Evolutionary conservation across 2,329 filamentous ascomycete genomes (phyloP).

Genomic region (Aquanectria penicillioides): DNA sequence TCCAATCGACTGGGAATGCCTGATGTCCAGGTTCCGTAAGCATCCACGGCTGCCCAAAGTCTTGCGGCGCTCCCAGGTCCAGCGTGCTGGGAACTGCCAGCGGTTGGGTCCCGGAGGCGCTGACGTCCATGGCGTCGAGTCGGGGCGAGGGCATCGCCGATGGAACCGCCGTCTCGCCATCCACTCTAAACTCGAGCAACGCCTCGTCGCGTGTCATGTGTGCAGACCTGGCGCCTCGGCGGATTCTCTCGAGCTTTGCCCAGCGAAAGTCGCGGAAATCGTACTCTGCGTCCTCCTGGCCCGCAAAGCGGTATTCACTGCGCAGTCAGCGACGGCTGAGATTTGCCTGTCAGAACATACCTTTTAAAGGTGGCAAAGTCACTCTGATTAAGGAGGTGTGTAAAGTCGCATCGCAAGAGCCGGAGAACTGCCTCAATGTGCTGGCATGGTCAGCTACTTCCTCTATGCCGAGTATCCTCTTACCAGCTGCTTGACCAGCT

Average conservation of each 20-base stretch:
- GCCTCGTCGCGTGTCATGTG: neutral
- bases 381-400: neutral
- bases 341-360: neutral
- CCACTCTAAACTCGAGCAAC: neutral
- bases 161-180: neutral
- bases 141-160: neutral
- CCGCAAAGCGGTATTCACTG: slow-evolving; percentile 6
- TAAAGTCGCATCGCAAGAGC: neutral
- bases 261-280: slow-evolving; percentile 8
- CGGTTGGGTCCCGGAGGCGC: neutral
- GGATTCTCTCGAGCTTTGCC: slow-evolving; percentile 6
- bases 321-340: neutral
- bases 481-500: neutral
- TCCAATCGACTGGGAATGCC: neutral
- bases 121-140: slow-evolving; percentile 1
- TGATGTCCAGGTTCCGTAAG: neutral
- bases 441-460: neutral
- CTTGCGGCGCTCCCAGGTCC: too few relatives aligned
- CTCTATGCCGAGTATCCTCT: neutral
- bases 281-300: slow-evolving; percentile 7
- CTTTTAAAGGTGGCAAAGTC: neutral
- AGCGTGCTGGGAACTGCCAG: neutral
- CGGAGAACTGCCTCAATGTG: neutral
- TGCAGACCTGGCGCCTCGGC: neutral
- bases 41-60: neutral